A percentile compares a stretch with the other conserved stretches of the same genome.
phyloP scores from a whole-genome alignment of 257 asterid species.

The Handroanthus guayacan region DNA sequence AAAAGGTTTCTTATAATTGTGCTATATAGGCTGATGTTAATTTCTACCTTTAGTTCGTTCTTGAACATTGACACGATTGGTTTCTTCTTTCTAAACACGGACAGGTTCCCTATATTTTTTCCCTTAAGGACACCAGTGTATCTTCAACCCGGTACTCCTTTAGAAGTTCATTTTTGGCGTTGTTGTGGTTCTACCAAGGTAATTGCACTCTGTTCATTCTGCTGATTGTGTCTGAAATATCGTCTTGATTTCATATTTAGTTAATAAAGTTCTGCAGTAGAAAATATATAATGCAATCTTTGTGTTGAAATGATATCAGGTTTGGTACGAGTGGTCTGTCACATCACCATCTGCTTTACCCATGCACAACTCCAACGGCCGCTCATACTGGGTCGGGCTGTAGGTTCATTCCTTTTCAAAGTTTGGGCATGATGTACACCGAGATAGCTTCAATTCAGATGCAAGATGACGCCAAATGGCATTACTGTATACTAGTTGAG shows the following conservation, averaged over 20 bases:
- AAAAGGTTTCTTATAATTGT: neutral
- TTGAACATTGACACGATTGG: conserved; percentile 22
- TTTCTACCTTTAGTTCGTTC: too few species aligned
- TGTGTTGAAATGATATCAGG: conserved; percentile 53
- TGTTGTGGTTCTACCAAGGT: conserved; percentile 95
- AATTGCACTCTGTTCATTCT: conserved; percentile 12
- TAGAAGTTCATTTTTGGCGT: conserved; percentile 92
- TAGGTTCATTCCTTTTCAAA: conserved; percentile 34
- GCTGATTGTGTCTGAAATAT: neutral
- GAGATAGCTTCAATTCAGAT: neutral
- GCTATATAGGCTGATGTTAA: neutral
- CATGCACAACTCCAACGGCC: conserved; percentile 90
- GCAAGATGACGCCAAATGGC: conserved; percentile 22
- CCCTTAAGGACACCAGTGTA: conserved; percentile 85
- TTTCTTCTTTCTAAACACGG: conserved; percentile 20
- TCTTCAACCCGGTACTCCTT: conserved; percentile 63
- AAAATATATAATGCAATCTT: neutral
- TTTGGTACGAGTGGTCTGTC: conserved; percentile 97
- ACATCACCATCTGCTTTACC: conserved; percentile 74
- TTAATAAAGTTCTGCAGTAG: neutral
- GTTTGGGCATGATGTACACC: neutral
- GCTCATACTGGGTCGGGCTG: conserved; percentile 97
- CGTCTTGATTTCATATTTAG: too few species aligned
- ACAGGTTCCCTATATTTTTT: conserved; percentile 95
- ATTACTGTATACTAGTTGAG: conserved; percentile 38